Evolutionary conservation across 345 rosid species (phyloP), one percentile per base, ranked within the genome.

Genomic region (Aquilaria yunnanensis): DNA sequence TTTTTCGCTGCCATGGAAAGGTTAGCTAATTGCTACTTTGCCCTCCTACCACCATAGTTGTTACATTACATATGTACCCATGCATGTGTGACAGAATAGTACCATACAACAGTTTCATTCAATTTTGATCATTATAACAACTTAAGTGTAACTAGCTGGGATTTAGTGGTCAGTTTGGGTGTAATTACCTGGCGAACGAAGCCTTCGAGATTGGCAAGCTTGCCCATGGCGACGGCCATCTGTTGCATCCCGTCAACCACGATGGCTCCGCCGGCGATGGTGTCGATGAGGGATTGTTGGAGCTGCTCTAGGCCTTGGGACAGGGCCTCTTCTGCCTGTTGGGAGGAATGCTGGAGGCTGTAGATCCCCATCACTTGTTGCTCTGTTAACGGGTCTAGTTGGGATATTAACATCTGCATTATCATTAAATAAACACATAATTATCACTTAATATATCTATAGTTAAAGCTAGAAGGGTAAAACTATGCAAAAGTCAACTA

Each of bases 251-350:
- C 93, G 7, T 91, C 97, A 4, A 78, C 10, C 62, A 67, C 74
- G 8, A 37, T 37, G 0, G 83, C 77, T 2, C 83, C 84, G 3
- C 78, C 73, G 0, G 88, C 90, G 8, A 94, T 68, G 68, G 97
- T 90, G 64, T 90, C 93, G 31, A 84, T 75, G 1, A 94, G 91
- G 50, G 99, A 94, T 56, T 94, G 97, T 12, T 94, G 97, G 52
- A 94, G 91, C 77, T 88, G 97, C 3, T 94, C 97, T 0, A 81
- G 77, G 64, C 97, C 99, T 67, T 90, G 99, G 11, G 82, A 78
- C 56, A 94, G 87, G 16, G 99, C 99, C 54, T 90, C 99, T 71
- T 94, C 99, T 13, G 99, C 97, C 70, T 90, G 95, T 57, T 88
- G 95, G 29, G 97, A 83, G 2, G 99, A 90, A 46, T 90, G 96